phyloP scores from a whole-genome alignment of 768 basidiomycete genomes.

The Hygrophoropsis aurantiaca region DNA sequence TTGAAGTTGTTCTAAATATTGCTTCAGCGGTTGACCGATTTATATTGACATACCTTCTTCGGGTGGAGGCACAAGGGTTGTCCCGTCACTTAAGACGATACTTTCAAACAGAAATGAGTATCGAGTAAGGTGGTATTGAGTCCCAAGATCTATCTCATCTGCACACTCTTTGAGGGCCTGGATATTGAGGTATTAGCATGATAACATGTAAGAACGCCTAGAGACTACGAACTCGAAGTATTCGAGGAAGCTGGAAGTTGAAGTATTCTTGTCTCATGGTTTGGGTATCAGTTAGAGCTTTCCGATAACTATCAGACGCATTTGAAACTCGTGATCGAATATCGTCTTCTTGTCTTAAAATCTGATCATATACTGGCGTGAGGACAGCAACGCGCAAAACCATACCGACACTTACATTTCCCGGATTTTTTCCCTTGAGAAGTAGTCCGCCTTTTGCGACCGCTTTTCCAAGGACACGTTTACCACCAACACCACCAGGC shows the following conservation, averaged over 20 bases:
- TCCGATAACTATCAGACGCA: constrained; percentile 86
- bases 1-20: background rate
- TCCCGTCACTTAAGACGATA: constrained; percentile 85
- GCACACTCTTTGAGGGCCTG: constrained; percentile 92
- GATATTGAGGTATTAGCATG: constrained; percentile 10
- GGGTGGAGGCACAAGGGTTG: constrained; percentile 68
- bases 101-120: constrained; percentile 95
- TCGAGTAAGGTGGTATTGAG: constrained; percentile 93
- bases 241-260: constrained; percentile 93
- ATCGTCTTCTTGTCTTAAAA: constrained; percentile 94
- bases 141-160: constrained; percentile 96
- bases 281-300: constrained; percentile 88
- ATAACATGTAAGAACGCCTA: background rate
- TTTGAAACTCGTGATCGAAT: constrained; percentile 81
- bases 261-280: constrained; percentile 95
- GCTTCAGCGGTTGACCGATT: too few species aligned
- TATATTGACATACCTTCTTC: constrained; percentile 59
- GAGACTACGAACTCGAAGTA: constrained; percentile 69
- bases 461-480: constrained; percentile 86
- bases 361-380: constrained; percentile 38
- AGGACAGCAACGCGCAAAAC: constrained; percentile 6
- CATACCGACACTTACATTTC: constrained; percentile 53
- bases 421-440: constrained; percentile 90
- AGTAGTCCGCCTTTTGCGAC: constrained; percentile 88
- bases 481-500: constrained; percentile 60